These are phyloP conservation scores for Cadophora gregata DNA, from an alignment of 2,329 filamentous ascomycete genomes.

Conservation along the genomic window DNA sequence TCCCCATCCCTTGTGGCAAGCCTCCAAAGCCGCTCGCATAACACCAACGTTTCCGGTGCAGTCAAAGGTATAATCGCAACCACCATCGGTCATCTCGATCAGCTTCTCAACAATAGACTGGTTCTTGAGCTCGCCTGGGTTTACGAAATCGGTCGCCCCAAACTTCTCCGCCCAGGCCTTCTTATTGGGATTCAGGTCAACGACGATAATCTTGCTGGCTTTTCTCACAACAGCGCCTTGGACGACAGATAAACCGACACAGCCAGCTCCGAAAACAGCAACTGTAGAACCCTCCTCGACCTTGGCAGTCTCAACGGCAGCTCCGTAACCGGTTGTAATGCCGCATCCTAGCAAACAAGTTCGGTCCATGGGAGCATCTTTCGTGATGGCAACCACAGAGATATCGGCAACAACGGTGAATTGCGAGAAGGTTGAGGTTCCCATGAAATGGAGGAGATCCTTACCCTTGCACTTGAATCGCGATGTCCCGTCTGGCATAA, in stretches of 20 bases:
- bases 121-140: constrained; percentile 78
- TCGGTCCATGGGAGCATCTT: constrained; percentile 91
- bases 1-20: constrained; percentile 99
- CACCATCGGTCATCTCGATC: constrained; percentile 96
- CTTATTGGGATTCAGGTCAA: constrained; percentile 86
- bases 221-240: constrained; percentile 79
- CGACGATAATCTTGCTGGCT: constrained; percentile 60
- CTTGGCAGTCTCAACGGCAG: constrained; percentile 89
- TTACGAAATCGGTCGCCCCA: constrained; percentile 95
- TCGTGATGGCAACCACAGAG: constrained; percentile 92
- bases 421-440: constrained; percentile 97
- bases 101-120: constrained; percentile 91
- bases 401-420: constrained; percentile 99
- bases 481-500: constrained; percentile 96
- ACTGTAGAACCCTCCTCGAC: constrained; percentile 90
- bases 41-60: constrained; percentile 97
- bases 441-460: constrained; percentile 98
- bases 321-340: constrained; percentile 98
- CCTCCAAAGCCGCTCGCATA: constrained; percentile 94
- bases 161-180: constrained; percentile 94
- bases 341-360: constrained; percentile 96
- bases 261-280: constrained; percentile 93
- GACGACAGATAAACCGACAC: constrained; percentile 92
- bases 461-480: constrained; percentile 96
- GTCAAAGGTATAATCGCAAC: constrained; percentile 99